Evolutionary conservation across 2,329 filamentous ascomycete genomes (phyloP), one percentile per base, ranked within the genome.

Genomic region (Ceratocystis diversiconidia): DNA sequence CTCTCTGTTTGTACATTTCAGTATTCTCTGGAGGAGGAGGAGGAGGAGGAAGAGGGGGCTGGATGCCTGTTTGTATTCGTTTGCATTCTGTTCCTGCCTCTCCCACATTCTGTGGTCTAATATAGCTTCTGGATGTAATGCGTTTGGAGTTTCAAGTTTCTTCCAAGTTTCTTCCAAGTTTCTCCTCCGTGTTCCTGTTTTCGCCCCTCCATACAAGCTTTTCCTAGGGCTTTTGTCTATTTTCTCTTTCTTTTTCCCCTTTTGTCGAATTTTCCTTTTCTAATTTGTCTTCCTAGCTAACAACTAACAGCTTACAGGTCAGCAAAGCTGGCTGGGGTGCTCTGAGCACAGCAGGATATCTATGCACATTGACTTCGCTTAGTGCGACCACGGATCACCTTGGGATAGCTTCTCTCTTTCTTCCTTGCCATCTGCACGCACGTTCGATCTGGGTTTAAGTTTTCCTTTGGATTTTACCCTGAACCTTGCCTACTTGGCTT

Each of bases 391-490:
- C 55, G 55, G 55, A 59, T 59, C 55, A 36, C 55, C 30, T 59
- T 59, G 15, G 55, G 55, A 59, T 59, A 36, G 25, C 25, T 19
- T 59, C 28, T 36, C 32, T 59, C 30, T 59, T 59, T 15, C 55
- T 59, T 59, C 28, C 55, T 36, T 59, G 55, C 48, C 55, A 59
- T 59, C 32, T 36, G 55, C 15, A 59, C 55, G 55, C 55, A 59
- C 55, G 55, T 59, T 59, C 55, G 30, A 36, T 59, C 32, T 59
- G 28, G 28, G 55, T 59, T 59, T 59, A 59, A 59, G 55, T 59
- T 59, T 59, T 25, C 17, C 55, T 36, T 36, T 28, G 48, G 15
- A 10, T 25, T 52, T 22, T 12, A 28, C 48, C 17, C 25, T 52
- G 36, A 41, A 41, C 36, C 36, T 41, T 41, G 36, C 36, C 36